Evolutionary conservation across 306 rosid genomes (phyloP), one percentile per base, ranked within the genome.

Genomic region (Crataegus laevigata): DNA sequence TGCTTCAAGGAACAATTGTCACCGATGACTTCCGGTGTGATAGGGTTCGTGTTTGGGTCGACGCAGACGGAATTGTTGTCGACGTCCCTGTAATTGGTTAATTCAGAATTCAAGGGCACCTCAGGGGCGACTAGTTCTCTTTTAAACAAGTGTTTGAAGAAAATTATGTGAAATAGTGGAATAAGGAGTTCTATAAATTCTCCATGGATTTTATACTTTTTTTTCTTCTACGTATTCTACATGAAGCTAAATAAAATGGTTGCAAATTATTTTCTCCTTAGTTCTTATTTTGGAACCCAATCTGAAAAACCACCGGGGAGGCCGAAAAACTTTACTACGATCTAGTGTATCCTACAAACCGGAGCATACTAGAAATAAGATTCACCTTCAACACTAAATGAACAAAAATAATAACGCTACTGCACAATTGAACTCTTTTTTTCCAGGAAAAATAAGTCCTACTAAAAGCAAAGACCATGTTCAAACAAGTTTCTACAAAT

Each of bases 41-140:
- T 73, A 78, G 96, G 73, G 96, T 88, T 68, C 83, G 92, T 0
- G 82, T 90, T 42, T 86, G 82, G 74, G 85, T 85, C 26, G 54
- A 83, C 60, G 11, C 64, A 19, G 58, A 72, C 1, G 64, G 72
- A 11, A 15, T 68, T 65, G 85, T 90, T 25, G 51, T 78, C 34
- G 77, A 52, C 5, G 86, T 80, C 28, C 92, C 92, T 9, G 55
- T 0, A 34, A 84, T 84, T 78, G 87, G 86, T 66, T 83, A 79
- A 82, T 30, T 52, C 17, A 11, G 32, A 11, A 3, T 25, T 9
- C 61, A 59, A 42, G 47, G 47, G 47, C 47, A 2, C 14, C 11
- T 42, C 15, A 10, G 47, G 47, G 47, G 47, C 13, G 14, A 59
- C 18, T 25, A 12, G 17, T 4, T 24, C 32, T 25, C 34, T 25